Base-by-base conservation (phyloP, 2,329 filamentous ascomycete genomes). In the Alternaria sp. region DNA sequence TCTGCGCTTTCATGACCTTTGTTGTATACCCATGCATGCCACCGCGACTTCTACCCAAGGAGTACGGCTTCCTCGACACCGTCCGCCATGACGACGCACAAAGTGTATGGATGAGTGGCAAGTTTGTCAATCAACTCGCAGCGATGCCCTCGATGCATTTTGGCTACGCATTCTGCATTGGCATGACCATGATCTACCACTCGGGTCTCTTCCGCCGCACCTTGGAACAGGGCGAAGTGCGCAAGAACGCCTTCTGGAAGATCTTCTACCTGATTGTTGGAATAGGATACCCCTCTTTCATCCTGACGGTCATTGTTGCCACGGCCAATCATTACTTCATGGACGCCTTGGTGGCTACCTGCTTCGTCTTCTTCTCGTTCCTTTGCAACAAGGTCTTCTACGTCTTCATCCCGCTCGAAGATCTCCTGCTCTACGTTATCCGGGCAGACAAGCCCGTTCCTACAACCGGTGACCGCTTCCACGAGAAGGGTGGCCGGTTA, bases 241-340 rank as follows among this genome's bases (percentile, higher is more conserved):
- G 81, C 45, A 84, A 84, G 68, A 77, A 76, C 8, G 58, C 67
- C 2, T 73, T 81, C 49, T 80, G 82, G 67, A 82, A 84, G 61
- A 64, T 79, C 5, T 81, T 83, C 58, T 85, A 84, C 63, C 66
- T 83, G 3, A n/a, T 74, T 1, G 52, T 86, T 15, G 86, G 86
- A 28, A 61, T 88, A 17, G 77, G 81, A 50, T 88, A 88, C 69
- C 86, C 86, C 2, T 68, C 76, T 6, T 83, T 85, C 70, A 86
- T 88, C 55, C 72, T 89, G 52, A 80, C 84, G 0, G 85, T 85
- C 28, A 89, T 90, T 62, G 84, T 90, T 26, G 85, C 87, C 15
- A 89, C 87, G 0, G 88, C 87, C 32, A 90, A 90, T 69, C 88
- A 87, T 72, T 90, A 87, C 75, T 87, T 83, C 78, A 79, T 87